A percentile compares a stretch with the other conserved stretches of the same genome.
Conservation (phyloP, 257 asterid species). For the Avicennia marina region DNA sequence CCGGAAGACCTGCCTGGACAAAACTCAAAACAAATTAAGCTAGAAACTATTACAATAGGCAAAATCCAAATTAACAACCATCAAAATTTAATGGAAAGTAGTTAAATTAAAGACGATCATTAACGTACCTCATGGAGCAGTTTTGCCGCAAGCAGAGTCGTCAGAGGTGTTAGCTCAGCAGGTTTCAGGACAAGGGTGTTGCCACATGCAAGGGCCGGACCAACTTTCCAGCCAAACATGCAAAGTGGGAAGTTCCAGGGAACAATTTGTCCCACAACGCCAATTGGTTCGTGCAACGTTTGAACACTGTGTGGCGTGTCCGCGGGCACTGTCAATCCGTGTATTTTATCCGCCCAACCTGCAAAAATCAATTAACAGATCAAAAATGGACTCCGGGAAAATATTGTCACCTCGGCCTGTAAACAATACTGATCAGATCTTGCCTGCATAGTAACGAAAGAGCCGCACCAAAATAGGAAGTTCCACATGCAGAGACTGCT, state of each 20-base stretch:
- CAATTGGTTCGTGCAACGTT: slow-evolving; percentile 77
- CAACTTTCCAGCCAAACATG: slow-evolving; percentile 81
- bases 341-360: slow-evolving; percentile 89
- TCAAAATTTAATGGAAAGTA: no score
- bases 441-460: slow-evolving; percentile 76
- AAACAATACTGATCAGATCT: no score
- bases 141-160: slow-evolving; percentile 67
- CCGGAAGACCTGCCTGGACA: slow-evolving; percentile 73
- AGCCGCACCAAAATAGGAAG: slow-evolving; percentile 49
- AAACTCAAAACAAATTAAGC: no score
- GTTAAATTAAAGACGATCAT: no score
- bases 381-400: no score
- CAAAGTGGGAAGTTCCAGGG: slow-evolving; percentile 87
- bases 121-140: slow-evolving; percentile 79
- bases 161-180: slow-evolving; percentile 81
- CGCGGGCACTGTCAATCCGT: slow-evolving; percentile 70
- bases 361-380: neutral
- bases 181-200: slow-evolving; percentile 67
- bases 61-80: no score
- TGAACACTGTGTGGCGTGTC: slow-evolving; percentile 65
- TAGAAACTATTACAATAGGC: no score
- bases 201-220: slow-evolving; percentile 76
- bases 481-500: slow-evolving; percentile 55
- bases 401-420: no score
- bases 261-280: slow-evolving; percentile 76